A percentile compares a stretch with the other conserved stretches of the same genome.
phyloP scores from a whole-genome alignment of 495 filamentous ascomycete species.

The Podospora comata region DNA sequence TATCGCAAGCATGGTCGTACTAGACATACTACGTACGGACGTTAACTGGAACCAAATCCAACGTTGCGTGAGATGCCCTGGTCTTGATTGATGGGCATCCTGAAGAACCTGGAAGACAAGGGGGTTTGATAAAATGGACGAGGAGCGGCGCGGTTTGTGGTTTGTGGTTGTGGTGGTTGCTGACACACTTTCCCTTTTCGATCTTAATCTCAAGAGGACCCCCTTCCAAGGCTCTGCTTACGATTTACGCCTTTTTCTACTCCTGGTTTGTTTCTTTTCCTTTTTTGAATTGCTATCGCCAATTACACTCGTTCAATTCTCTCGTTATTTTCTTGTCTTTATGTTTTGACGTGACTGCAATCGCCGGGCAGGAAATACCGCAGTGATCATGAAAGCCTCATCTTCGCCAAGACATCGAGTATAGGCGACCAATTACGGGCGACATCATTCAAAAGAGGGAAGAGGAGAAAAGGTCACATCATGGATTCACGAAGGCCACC shows the following conservation, averaged over 20 bases:
- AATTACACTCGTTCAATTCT: not conserved
- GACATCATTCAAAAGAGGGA: not conserved
- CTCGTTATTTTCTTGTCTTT: not conserved
- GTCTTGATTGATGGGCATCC: not conserved
- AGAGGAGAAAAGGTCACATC: not conserved
- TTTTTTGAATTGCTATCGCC: not conserved
- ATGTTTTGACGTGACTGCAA: not conserved
- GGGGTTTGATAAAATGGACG: not conserved
- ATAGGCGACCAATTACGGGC: not conserved
- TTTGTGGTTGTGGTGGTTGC: not conserved
- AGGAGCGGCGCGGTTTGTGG: not conserved
- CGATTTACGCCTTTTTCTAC: not conserved
- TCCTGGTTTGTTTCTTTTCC: not conserved
- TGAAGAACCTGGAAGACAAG: not conserved
- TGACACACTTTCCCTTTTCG: not conserved
- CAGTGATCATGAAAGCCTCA: slow-evolving; percentile 1
- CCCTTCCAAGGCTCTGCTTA: not conserved
- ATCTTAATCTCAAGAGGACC: not conserved
- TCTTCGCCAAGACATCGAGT: not conserved
- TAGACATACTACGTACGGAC: not conserved
- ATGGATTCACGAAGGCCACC: not conserved
- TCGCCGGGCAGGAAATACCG: not conserved
- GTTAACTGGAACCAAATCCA: not conserved
- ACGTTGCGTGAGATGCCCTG: not conserved
- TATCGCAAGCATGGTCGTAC: not conserved